Evolutionary conservation across 108 stramenopile genomes (phyloP).

Genomic region (Cyclotella atomus): DNA sequence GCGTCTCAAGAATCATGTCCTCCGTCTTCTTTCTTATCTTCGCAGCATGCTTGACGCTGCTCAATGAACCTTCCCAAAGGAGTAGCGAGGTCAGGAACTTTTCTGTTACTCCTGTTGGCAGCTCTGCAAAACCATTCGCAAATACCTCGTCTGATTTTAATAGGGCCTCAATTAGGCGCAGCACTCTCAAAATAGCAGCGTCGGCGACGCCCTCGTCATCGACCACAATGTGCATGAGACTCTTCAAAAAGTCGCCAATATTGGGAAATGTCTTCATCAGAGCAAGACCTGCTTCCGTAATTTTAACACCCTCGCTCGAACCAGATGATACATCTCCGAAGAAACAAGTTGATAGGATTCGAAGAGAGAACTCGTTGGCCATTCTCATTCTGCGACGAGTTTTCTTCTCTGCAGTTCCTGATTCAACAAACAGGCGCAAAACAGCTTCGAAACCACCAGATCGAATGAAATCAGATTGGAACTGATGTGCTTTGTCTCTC

Average conservation of each 20-base stretch:
- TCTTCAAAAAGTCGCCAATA: constrained; percentile 68
- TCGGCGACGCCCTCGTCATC: constrained; percentile 76
- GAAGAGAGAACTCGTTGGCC: constrained; percentile 85
- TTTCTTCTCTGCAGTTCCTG: constrained; percentile 52
- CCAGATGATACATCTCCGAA: constrained; percentile 33
- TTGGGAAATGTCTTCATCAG: constrained; percentile 67
- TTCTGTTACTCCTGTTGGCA: constrained; percentile 72
- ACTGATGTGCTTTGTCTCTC: constrained; percentile 48
- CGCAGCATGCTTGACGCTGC: constrained; percentile 48
- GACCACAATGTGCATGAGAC: constrained; percentile 76
- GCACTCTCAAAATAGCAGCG: constrained; percentile 73
- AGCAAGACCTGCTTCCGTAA: constrained; percentile 61
- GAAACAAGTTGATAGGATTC: constrained; percentile 85
- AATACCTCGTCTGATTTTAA: constrained; percentile 58
- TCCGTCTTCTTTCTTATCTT: constrained; percentile 74
- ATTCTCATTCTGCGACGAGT: constrained; percentile 70
- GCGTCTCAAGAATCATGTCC: constrained; percentile 71
- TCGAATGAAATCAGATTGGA: constrained; percentile 78
- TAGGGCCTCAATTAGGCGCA: constrained; percentile 72
- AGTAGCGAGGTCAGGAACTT: constrained; percentile 76
- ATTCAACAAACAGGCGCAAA: constrained; percentile 70
- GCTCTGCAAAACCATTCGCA: constrained; percentile 61
- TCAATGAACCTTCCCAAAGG: constrained; percentile 68
- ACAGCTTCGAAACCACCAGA: constrained; percentile 94
- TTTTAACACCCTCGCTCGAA: not conserved